These are phyloP conservation scores for Blastocystis sp. DNA, from an alignment of 352 stramenopile species.

Conservation along the genomic window DNA sequence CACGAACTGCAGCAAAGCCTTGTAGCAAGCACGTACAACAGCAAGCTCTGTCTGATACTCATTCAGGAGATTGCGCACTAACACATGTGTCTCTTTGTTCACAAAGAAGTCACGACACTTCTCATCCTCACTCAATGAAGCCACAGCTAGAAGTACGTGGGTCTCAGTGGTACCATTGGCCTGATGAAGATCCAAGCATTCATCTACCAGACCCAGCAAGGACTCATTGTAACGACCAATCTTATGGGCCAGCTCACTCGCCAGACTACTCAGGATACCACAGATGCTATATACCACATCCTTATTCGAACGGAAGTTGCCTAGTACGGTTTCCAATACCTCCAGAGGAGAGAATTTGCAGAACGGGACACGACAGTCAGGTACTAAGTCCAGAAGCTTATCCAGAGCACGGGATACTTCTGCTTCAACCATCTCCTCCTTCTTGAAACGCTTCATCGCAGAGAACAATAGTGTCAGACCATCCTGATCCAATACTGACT, in stretches of 20 bases:
- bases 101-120: conserved; percentile 38
- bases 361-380: background rate
- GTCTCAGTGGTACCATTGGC: background rate
- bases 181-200: conserved; percentile 50
- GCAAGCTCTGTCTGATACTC: background rate
- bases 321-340: conserved; percentile 19
- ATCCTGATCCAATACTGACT: background rate
- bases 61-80: conserved; percentile 56
- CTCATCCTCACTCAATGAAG: background rate
- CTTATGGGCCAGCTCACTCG: conserved; percentile 6
- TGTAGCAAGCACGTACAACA: background rate
- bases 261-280: conserved; percentile 47
- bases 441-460: conserved; percentile 42
- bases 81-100: conserved; percentile 7
- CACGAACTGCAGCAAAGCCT: conserved; percentile 24
- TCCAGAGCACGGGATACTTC: conserved; percentile 28
- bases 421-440: conserved; percentile 12
- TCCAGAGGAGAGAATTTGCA: conserved; percentile 30
- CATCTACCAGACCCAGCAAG: conserved; percentile 30
- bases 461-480: conserved; percentile 35
- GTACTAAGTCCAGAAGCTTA: conserved; percentile 11
- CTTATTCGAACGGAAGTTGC: conserved; percentile 22
- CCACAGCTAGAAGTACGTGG: conserved; percentile 24
- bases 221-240: conserved; percentile 19
- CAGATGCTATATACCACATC: conserved; percentile 54